Conservation (phyloP, 768 basidiomycete species). For the Kwoniella bestiolae region DNA sequence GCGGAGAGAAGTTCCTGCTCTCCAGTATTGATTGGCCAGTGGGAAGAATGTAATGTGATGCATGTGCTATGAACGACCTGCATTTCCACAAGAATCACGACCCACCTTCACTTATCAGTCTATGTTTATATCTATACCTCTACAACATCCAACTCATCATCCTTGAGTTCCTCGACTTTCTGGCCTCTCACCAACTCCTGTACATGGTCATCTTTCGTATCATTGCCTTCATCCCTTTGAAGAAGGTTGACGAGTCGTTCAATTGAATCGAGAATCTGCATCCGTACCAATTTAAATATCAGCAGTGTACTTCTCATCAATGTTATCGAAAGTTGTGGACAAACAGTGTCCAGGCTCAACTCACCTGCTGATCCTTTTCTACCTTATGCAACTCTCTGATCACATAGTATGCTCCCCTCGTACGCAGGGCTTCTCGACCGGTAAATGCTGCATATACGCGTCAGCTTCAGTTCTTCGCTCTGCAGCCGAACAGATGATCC, state of each 20-base stretch:
- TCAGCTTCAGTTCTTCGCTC: neutral
- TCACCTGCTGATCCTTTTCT: slow-evolving; percentile 77
- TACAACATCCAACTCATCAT: slow-evolving; percentile 69
- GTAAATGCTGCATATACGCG: slow-evolving; percentile 63
- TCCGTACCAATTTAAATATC: neutral
- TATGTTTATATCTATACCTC: slow-evolving; percentile 63
- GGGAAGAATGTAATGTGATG: too few species aligned
- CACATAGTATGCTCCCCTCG: slow-evolving; percentile 84
- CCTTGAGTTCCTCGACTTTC: slow-evolving; percentile 63
- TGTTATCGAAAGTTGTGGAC: neutral
- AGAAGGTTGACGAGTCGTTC: slow-evolving; percentile 86
- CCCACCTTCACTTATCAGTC: neutral
- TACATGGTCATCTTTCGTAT: slow-evolving; percentile 60
- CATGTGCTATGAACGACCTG: too few species aligned
- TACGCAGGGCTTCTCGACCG: slow-evolving; percentile 80
- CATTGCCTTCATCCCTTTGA: slow-evolving; percentile 57
- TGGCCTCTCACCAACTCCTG: slow-evolving; percentile 66
- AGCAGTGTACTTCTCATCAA: neutral
- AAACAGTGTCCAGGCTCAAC: slow-evolving; percentile 26
- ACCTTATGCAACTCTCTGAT: slow-evolving; percentile 74
- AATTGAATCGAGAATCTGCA: slow-evolving; percentile 80
- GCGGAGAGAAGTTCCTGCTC: too few species aligned
- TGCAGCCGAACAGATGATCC: too few species aligned
- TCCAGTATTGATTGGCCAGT: too few species aligned
- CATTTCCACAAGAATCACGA: neutral